A percentile compares a stretch with the other conserved stretches of the same genome.
phyloP scores from a whole-genome alignment of 2,329 filamentous ascomycete species.

The Aspergillus cejpii region DNA sequence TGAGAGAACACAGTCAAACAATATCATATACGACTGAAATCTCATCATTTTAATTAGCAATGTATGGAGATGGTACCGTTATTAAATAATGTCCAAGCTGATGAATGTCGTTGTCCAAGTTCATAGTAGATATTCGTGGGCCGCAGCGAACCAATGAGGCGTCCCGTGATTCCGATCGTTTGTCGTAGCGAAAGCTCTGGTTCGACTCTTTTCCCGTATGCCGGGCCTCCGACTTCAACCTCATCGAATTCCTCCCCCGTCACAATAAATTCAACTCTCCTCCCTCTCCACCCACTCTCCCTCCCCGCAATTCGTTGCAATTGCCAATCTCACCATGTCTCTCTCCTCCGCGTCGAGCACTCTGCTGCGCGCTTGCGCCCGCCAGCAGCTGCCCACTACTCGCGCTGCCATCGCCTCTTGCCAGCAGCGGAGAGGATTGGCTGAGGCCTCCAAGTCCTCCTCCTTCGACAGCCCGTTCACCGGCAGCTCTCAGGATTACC shows the following conservation, averaged over 20 bases:
- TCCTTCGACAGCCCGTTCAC: constrained; percentile 53
- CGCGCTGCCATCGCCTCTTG: constrained; percentile 38
- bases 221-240: constrained; percentile 34
- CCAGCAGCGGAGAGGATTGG: constrained; percentile 38
- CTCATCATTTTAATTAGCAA: neutral
- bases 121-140: constrained; percentile 11
- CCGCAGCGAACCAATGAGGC: constrained; percentile 35
- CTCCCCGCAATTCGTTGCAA: constrained; percentile 32
- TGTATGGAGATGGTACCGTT: neutral
- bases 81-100: neutral
- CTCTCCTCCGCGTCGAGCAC: constrained; percentile 62
- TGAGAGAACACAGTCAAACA: neutral
- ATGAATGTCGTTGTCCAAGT: neutral
- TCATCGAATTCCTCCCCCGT: constrained; percentile 11
- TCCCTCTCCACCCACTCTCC: constrained; percentile 12
- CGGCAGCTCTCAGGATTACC: constrained; percentile 41
- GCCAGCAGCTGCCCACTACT: constrained; percentile 42
- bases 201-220: constrained; percentile 18
- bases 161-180: constrained; percentile 38
- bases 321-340: constrained; percentile 35
- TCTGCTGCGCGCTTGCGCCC: constrained; percentile 56
- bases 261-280: constrained; percentile 6
- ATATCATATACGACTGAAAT: neutral
- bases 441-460: constrained; percentile 37
- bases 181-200: constrained; percentile 34